Percentiles rank a stretch among this genome's conserved stretches.
Evolutionary conservation across 176 grass and related monocot species (phyloP).

Genomic region (Oryza nivara): DNA sequence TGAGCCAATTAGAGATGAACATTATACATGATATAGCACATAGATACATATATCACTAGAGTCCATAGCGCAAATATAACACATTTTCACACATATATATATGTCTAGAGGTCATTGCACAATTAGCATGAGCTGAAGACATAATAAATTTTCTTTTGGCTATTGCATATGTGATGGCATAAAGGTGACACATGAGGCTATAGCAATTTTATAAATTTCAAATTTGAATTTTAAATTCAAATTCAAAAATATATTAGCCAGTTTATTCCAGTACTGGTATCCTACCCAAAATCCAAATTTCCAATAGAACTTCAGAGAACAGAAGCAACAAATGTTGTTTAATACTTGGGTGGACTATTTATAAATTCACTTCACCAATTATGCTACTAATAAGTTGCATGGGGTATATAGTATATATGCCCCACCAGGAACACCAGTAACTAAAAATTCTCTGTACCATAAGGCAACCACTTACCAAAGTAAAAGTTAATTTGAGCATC

Average conservation of each 20-base stretch:
- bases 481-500: slow-evolving; percentile 21
- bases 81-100: too few relatives aligned
- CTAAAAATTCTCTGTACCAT: background rate
- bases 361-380: background rate
- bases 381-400: background rate
- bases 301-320: background rate
- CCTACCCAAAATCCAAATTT: background rate
- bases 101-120: background rate
- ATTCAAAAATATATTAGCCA: background rate
- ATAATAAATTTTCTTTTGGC: background rate
- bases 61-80: too few relatives aligned
- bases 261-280: background rate
- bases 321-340: background rate
- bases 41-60: background rate
- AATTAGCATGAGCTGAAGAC: background rate
- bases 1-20: background rate
- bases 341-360: background rate
- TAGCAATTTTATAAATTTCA: background rate
- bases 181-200: background rate
- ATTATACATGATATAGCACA: too few relatives aligned
- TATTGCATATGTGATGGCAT: background rate
- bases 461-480: background rate
- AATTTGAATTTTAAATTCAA: background rate
- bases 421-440: background rate
- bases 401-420: background rate